phyloP scores from a whole-genome alignment of 2,329 filamentous ascomycete genomes.

The Epichloe gansuensis region DNA sequence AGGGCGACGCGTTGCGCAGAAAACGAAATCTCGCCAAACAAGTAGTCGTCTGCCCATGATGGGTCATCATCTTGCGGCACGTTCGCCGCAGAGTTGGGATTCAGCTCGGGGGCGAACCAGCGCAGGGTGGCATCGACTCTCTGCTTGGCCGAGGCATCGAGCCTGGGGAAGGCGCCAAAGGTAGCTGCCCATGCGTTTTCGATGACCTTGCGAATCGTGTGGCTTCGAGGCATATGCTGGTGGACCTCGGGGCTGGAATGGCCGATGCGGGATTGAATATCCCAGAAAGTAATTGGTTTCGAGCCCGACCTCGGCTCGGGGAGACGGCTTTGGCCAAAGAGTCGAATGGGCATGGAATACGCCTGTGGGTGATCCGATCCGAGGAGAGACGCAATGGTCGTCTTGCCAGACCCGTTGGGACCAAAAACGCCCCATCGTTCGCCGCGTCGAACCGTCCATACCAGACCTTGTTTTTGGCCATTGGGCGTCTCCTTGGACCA shows the following conservation, averaged over 20 bases:
- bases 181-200: conserved; percentile 88
- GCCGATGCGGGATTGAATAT: conserved; percentile 79
- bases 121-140: conserved; percentile 56
- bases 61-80: conserved; percentile 16
- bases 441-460: conserved; percentile 72
- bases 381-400: conserved; percentile 80
- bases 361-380: conserved; percentile 93
- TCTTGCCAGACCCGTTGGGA: conserved; percentile 91
- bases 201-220: conserved; percentile 61
- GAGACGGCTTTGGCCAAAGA: conserved; percentile 73
- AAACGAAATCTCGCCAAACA: conserved; percentile 66
- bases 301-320: conserved; percentile 54
- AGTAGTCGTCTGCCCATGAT: conserved; percentile 52
- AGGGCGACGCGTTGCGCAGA: conserved; percentile 74
- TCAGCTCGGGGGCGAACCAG: conserved; percentile 72
- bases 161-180: conserved; percentile 55
- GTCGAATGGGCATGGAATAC: conserved; percentile 73
- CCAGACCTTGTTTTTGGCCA: conserved; percentile 47
- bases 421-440: conserved; percentile 90
- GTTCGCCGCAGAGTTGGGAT: conserved; percentile 31
- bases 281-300: conserved; percentile 76
- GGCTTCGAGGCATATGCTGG: conserved; percentile 70
- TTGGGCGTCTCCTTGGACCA: conserved; percentile 52
- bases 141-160: conserved; percentile 42
- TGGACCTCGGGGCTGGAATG: conserved; percentile 93